Conservation (phyloP, 176 grass and related monocot genomes). For the Puya raimondii region DNA sequence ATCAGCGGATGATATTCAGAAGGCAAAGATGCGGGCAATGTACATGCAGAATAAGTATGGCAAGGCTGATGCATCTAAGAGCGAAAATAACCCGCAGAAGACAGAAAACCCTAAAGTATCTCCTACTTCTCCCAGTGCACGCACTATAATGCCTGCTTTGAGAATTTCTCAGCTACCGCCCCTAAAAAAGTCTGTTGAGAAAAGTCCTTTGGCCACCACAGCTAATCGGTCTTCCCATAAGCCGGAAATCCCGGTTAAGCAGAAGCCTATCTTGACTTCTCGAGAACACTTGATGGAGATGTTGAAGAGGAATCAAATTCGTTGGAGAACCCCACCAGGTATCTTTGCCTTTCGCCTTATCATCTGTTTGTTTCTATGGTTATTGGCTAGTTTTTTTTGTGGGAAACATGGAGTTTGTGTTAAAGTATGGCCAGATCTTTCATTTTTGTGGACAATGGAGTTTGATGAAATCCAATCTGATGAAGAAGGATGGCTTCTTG, state of each 20-base stretch:
- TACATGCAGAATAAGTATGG: slow-evolving; percentile 91
- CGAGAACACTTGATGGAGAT: slow-evolving; percentile 37
- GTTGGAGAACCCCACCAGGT: slow-evolving; percentile 88
- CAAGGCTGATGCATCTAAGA: slow-evolving; percentile 46
- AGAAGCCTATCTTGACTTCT: slow-evolving; percentile 26
- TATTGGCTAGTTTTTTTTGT: slow-evolving; percentile 11
- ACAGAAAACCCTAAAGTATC: slow-evolving; percentile 24
- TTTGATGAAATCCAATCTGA: slow-evolving; percentile 6
- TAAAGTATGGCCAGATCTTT: not conserved
- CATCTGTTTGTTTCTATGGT: slow-evolving; percentile 23
- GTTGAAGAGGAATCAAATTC: slow-evolving; percentile 57
- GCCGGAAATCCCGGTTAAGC: slow-evolving; percentile 20
- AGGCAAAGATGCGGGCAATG: slow-evolving; percentile 95
- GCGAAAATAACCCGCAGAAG: slow-evolving; percentile 28
- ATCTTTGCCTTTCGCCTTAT: slow-evolving; percentile 36
- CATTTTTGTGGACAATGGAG: slow-evolving; percentile 11
- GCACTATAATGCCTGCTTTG: slow-evolving; percentile 10
- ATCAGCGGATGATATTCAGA: slow-evolving; percentile 98
- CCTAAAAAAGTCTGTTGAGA: slow-evolving; percentile 18
- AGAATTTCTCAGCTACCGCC: slow-evolving; percentile 13
- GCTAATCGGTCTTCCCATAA: slow-evolving; percentile 11
- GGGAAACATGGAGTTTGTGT: not conserved
- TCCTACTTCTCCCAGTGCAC: slow-evolving; percentile 7
- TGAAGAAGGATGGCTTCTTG: slow-evolving; percentile 8
- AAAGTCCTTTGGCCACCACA: slow-evolving; percentile 17